Base-by-base conservation (phyloP, 1,284 basidiomycete species). In the Puccinia hordei region DNA sequence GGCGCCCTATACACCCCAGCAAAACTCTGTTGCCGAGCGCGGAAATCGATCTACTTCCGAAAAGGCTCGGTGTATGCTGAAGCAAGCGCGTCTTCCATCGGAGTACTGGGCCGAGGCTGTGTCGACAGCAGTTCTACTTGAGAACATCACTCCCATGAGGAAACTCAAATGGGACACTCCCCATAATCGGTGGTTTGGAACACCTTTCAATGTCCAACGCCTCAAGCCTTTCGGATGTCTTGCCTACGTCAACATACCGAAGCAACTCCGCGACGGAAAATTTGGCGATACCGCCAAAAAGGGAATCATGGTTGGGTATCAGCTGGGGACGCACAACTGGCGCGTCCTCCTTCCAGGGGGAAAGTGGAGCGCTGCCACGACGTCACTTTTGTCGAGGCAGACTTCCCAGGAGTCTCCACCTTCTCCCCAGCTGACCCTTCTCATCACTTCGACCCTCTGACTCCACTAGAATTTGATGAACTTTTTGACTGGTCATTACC, bases 31-130 rank as follows among this genome's bases (percentile, higher is more conserved):
- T 6, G 38, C 38, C 38, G 38, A 41, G 38, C 4, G 49, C 2
- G 72, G 72, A 27, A 73, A 73, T 59, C 24, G 53, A 2, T 30
- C 49, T 4, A 73, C 72, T 12, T 55, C 72, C 2, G 72, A 73
- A 59, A 73, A 73, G 19, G 33, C 51, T 3, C 19, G 72, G 57
- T 33, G 24, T 33, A 46, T 73, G 17, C 41, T 73, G 10, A 44
- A 57, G n/a, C 72, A 73, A 38, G 38, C 72, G 1, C 3, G 35
- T 33, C 38, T 73, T 10, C 72, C 72, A 13, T 35, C 24, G 12
- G 19, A n/a, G 8, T 15, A 49, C 49, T 73, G 71, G 71, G 71
- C 41, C 12, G 71, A 73, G 30, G 71, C 71, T 3, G 71, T 55
- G 3, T 4, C 35, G 10, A 73, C 71, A 3, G 15, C 71, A 22